phyloP scores from a whole-genome alignment of 768 basidiomycete species.

The Sporobolomyces phaffii region DNA sequence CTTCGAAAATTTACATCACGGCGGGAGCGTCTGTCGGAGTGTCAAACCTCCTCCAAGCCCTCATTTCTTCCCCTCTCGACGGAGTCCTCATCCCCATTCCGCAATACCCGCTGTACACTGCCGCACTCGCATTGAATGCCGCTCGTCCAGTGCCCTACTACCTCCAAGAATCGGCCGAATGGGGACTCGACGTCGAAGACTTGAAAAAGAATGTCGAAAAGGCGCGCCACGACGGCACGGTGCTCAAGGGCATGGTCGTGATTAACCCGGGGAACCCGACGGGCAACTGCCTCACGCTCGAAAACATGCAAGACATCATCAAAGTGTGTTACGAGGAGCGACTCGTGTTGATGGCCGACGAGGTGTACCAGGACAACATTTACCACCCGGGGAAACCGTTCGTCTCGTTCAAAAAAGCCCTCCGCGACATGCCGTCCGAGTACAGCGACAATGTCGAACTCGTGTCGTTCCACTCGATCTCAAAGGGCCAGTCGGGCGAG shows the following conservation, averaged over 20 bases:
- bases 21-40: conserved; percentile 91
- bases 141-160: conserved; percentile 82
- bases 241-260: conserved; percentile 79
- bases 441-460: conserved; percentile 57
- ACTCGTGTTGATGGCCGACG: conserved; percentile 88
- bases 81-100: conserved; percentile 94
- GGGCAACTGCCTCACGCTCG: conserved; percentile 68
- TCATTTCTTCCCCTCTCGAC: conserved; percentile 61
- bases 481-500: conserved; percentile 91
- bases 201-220: conserved; percentile 64
- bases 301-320: conserved; percentile 70
- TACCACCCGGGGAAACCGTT: conserved; percentile 67
- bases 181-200: conserved; percentile 69
- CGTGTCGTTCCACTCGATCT: conserved; percentile 94
- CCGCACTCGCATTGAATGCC: conserved; percentile 75
- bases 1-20: conserved; percentile 85
- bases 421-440: conserved; percentile 61
- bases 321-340: conserved; percentile 73
- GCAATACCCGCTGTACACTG: conserved; percentile 96
- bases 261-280: conserved; percentile 99
- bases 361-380: conserved; percentile 95
- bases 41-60: conserved; percentile 72
- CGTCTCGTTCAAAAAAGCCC: conserved; percentile 86
- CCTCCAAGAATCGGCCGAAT: conserved; percentile 72
- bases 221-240: conserved; percentile 58